Conservation (phyloP, 169 alveolate genomes). For the Theileria luwenshuni region DNA sequence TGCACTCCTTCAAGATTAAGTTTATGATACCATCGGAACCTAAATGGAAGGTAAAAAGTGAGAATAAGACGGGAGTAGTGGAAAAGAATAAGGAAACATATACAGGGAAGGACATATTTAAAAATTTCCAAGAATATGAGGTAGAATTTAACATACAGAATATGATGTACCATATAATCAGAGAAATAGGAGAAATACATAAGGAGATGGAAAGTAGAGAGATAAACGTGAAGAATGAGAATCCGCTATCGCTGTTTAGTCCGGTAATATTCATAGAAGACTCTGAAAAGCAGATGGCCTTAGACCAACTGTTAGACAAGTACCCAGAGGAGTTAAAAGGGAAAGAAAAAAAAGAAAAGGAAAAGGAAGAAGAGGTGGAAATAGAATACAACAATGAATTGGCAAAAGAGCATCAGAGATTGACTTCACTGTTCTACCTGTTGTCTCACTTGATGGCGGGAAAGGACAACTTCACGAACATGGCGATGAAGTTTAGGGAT, state of each 20-base stretch:
- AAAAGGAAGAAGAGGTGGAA: neutral
- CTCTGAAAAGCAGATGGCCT: conserved; percentile 36
- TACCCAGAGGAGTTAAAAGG: conserved; percentile 2
- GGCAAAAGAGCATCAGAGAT: conserved; percentile 37
- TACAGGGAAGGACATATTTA: neutral
- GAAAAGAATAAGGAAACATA: neutral
- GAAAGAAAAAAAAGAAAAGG: neutral
- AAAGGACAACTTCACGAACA: conserved; percentile 23
- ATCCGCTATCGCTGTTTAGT: conserved; percentile 34
- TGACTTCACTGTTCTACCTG: conserved; percentile 36
- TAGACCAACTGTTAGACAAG: conserved; percentile 19
- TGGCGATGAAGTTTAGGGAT: conserved; percentile 17
- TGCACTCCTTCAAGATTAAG: conserved; percentile 18
- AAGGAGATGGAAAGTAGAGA: neutral
- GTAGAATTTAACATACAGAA: neutral
- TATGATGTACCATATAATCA: neutral
- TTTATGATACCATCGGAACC: neutral
- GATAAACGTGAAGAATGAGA: conserved; percentile 28
- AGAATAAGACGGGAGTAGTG: neutral
- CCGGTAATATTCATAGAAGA: conserved; percentile 53
- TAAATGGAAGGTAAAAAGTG: neutral
- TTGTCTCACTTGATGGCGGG: conserved; percentile 53
- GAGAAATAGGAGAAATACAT: neutral
- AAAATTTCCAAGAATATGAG: neutral
- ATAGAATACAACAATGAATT: conserved; percentile 21